Conservation (phyloP, 108 stramenopile species). For the Cylindrotheca closterium region DNA sequence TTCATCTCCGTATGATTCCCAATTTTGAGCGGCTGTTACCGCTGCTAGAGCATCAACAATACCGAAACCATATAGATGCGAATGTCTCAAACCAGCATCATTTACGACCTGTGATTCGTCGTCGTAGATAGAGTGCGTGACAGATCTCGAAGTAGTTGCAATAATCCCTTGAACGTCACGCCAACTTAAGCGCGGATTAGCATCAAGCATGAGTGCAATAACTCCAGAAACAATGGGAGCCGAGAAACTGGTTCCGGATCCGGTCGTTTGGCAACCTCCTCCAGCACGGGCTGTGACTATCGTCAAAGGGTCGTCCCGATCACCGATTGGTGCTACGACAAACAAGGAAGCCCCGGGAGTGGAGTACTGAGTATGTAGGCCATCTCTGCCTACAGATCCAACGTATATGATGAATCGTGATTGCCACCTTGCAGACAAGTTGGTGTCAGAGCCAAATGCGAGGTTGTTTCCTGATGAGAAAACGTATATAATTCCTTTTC, state of each 20-base stretch:
- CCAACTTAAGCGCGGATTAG: slow-evolving; percentile 41
- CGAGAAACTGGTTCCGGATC: slow-evolving; percentile 41
- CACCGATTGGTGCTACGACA: slow-evolving; percentile 42
- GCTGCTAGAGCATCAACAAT: slow-evolving; percentile 45
- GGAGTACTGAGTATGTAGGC: slow-evolving; percentile 35
- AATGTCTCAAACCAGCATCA: slow-evolving; percentile 39
- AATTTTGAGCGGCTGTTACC: slow-evolving; percentile 24
- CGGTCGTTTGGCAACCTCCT: slow-evolving; percentile 13
- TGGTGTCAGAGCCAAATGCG: slow-evolving; percentile 24
- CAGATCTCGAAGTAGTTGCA: slow-evolving; percentile 22
- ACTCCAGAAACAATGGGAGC: slow-evolving; percentile 45
- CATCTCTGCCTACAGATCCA: slow-evolving; percentile 39
- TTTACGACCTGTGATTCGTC: slow-evolving; percentile 22
- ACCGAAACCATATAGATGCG: slow-evolving; percentile 47
- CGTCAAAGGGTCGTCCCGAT: slow-evolving; percentile 19
- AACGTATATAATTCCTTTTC: slow-evolving; percentile 47
- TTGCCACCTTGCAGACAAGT: slow-evolving; percentile 41
- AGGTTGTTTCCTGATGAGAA: slow-evolving; percentile 46
- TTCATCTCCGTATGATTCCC: slow-evolving; percentile 21
- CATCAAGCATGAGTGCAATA: slow-evolving; percentile 45
- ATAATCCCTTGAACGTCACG: slow-evolving; percentile 57
- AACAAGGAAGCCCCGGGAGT: slow-evolving; percentile 43
- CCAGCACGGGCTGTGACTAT: slow-evolving; percentile 24
- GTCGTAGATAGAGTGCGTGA: not conserved
- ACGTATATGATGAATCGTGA: slow-evolving; percentile 42